These are phyloP conservation scores for Leptographium galeiforme DNA, from an alignment of 2,329 filamentous ascomycete species.

Conservation along the genomic window DNA sequence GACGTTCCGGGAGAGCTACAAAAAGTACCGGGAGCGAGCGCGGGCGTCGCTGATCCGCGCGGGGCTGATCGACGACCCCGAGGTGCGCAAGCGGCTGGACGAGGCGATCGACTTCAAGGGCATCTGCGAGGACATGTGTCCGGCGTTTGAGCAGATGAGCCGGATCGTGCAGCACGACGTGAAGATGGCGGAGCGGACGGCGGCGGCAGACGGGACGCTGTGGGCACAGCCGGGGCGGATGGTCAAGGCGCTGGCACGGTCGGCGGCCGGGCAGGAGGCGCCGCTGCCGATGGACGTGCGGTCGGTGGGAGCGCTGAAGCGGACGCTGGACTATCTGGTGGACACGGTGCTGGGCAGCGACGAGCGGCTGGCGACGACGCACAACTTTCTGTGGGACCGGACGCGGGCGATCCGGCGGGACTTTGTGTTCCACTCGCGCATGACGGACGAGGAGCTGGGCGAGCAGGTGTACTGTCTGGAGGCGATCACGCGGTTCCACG, in stretches of 20 bases:
- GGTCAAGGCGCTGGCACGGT: constrained; percentile 55
- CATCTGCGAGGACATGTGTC: constrained; percentile 57
- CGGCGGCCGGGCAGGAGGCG: constrained; percentile 54
- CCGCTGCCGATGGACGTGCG: constrained; percentile 56
- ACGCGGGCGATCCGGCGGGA: constrained; percentile 55
- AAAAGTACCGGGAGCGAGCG: constrained; percentile 41
- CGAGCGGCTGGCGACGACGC: constrained; percentile 35
- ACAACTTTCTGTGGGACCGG: constrained; percentile 56
- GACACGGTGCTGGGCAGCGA: constrained; percentile 44
- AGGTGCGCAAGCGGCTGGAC: constrained; percentile 45
- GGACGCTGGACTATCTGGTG: constrained; percentile 50
- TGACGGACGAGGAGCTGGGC: constrained; percentile 41
- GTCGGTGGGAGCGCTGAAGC: constrained; percentile 42
- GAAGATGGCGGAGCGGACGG: constrained; percentile 39
- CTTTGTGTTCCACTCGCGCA: constrained; percentile 52
- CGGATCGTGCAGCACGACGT: constrained; percentile 50
- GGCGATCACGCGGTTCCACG: constrained; percentile 53
- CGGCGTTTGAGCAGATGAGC: constrained; percentile 50
- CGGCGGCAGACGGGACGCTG: constrained; percentile 22
- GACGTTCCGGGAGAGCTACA: constrained; percentile 40
- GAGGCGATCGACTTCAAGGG: constrained; percentile 56
- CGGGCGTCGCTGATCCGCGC: constrained; percentile 44
- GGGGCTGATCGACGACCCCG: constrained; percentile 50
- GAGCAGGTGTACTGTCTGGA: constrained; percentile 51
- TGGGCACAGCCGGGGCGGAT: constrained; percentile 39